Conservation (phyloP, 1,284 basidiomycete genomes). For the Leccinum fallax region DNA sequence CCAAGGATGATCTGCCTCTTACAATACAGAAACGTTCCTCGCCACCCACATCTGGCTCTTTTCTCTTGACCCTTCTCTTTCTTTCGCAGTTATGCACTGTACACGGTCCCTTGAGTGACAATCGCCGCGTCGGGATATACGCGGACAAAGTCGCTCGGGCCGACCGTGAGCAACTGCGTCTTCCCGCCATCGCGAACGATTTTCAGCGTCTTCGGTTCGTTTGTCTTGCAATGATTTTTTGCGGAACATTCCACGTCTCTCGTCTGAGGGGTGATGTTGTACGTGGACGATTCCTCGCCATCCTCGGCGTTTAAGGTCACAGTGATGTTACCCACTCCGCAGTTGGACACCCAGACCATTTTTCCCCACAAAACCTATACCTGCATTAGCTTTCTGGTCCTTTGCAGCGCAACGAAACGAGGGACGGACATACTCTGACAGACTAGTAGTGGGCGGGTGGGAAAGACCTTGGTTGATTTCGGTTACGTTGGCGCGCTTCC, state of each 20-base stretch:
- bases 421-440: not conserved
- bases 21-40: not conserved
- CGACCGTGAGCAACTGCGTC: not conserved
- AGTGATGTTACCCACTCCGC: not conserved
- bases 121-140: constrained; percentile 1
- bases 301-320: not conserved
- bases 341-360: constrained; percentile 5
- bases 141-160: constrained; percentile 1
- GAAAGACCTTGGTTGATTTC: not conserved
- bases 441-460: not conserved
- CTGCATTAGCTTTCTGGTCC: not conserved
- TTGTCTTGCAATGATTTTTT: not conserved
- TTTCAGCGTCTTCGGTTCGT: not conserved
- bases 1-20: not conserved
- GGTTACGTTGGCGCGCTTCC: not conserved
- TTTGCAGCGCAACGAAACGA: too few species aligned
- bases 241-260: not conserved
- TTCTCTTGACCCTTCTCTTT: not conserved
- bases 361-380: not conserved
- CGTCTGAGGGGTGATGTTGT: not conserved
- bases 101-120: constrained; percentile 1
- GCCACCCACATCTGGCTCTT: not conserved
- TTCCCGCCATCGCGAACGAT: constrained; percentile 1
- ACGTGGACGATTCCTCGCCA: not conserved
- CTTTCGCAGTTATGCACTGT: not conserved